A percentile compares a stretch with the other conserved stretches of the same genome.
These are phyloP conservation scores for Penicillium sp. DNA, from an alignment of 2,329 filamentous ascomycete genomes.

Conservation along the genomic window DNA sequence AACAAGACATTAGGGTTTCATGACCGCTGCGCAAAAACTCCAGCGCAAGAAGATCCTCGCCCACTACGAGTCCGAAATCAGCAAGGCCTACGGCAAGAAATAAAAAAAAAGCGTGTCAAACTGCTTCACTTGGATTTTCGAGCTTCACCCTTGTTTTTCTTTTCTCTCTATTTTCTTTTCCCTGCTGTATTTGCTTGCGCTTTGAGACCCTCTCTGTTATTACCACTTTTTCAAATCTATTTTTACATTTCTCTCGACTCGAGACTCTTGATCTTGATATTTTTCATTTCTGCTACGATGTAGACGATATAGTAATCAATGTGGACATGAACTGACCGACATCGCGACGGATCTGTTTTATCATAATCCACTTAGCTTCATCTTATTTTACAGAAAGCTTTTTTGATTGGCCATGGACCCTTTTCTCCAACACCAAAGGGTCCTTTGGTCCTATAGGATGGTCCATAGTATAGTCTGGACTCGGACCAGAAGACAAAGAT, in stretches of 20 bases:
- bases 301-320: constrained; percentile 23
- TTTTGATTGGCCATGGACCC: not conserved
- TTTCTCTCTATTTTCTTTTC: not conserved
- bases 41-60: constrained; percentile 67
- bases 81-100: constrained; percentile 58
- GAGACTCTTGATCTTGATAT: constrained; percentile 19
- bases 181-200: constrained; percentile 2
- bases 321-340: constrained; percentile 12
- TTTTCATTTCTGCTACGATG: constrained; percentile 14
- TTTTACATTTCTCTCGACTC: constrained; percentile 5
- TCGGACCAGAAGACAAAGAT: not conserved
- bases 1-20: constrained; percentile 54
- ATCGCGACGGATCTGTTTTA: constrained; percentile 4
- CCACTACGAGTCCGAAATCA: constrained; percentile 62
- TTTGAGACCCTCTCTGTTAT: constrained; percentile 20
- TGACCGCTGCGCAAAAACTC: constrained; percentile 71
- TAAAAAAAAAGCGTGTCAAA: constrained; percentile 20
- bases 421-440: not conserved
- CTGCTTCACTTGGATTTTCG: constrained; percentile 8
- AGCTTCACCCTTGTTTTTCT: not conserved
- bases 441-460: not conserved
- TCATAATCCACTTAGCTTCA: not conserved
- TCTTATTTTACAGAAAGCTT: not conserved
- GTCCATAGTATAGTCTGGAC: not conserved
- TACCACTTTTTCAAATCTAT: constrained; percentile 10